Evolutionary conservation across 2,329 filamentous ascomycete genomes (phyloP), one percentile per base, ranked within the genome.

Genomic region (Ophiostoma montium): DNA sequence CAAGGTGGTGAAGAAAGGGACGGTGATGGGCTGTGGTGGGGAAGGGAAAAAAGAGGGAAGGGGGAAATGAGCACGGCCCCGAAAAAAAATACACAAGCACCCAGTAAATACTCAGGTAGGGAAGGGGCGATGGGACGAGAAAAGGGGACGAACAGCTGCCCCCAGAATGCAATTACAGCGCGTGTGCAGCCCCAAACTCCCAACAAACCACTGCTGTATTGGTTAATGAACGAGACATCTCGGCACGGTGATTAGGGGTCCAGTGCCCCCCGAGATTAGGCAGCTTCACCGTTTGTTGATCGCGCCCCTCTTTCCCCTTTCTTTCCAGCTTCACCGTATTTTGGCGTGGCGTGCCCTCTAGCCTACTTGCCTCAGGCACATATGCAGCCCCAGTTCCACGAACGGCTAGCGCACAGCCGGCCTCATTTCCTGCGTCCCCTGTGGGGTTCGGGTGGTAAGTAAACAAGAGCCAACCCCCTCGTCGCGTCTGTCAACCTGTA

Each of bases 311-410:
- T 35, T 46, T 30, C 33, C 21, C 32, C 13, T 46, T 46, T 27
- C 42, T 19, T 15, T 44, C 27, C 16, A 18, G 41, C 30, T 43
- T 44, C 42, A 46, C 48, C 30, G 42, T 35, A n/a, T 38, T 13
- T 38, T 31, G 21, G 13, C 35, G 2, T 33, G 33, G 30, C 23
- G 11, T 18, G 9, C 27, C 5, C 12, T 33, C 11, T 12, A 11
- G 11, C 39, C 13, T n/a, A 5, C 13, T 5, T 46, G 52, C 51
- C 54, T 55, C 39, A 54, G 54, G 51, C 52, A 55, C 11, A 18
- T 19, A 5, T 48, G 39, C 48, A 36, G 43, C 30, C 9, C 31
- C 47, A 36, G 35, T 33, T 35, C 35, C 47, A 43, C 16, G 45
- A 50, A 33, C 38, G 45, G 47, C 43, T 55, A 55, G 53, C 53